Base-by-base conservation (phyloP, 805 yeast genomes). In the Saccharomycopsis selenospora region DNA sequence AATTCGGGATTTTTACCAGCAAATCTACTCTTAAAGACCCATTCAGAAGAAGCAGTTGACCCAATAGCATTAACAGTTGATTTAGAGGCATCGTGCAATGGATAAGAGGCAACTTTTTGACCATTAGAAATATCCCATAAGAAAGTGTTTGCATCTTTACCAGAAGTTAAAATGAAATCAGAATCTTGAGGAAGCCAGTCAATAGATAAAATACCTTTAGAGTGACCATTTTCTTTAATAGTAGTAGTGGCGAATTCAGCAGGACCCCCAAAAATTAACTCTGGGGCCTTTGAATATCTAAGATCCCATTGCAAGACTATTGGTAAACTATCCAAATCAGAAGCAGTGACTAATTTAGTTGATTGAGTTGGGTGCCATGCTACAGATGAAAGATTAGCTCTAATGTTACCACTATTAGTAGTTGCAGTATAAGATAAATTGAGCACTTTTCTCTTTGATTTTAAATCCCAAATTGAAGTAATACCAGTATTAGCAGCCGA, bases 361-460 rank as follows among this genome's bases (percentile, higher is more conserved):
- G 91, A 79, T 66, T 82, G 82, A 40, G 75, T 68, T 49, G 99
- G 99, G 65, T 93, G 97, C 99, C 99, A 93, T 50, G 83, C 88
- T 11, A 93, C 95, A 52, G 77, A 75, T 29, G 95, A 79, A 45
- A 91, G 74, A 48, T 82, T 82, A 22, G 89, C 82, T 59, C 83
- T 76, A 40, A 72, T 74, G 41, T 59, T 55, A 30, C 50, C 44
- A 25, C 70, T 63, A 13, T 69, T 66, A 3, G 71, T 63, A 10
- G 77, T 68, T 5, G 82, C 79, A 20, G 80, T 70, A 64, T 87
- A 86, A 49, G 80, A 76, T 62, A 93, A 73, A 64, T 88, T 96
- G 53, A 93, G 69, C 22, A 91, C 95, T 66, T 91, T 97, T 60
- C 87, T 78, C 62, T 82, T 83, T 36, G 89, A 80, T 60, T 85